Base-by-base conservation (phyloP, 108 stramenopile genomes). In the Skeletonema potamos region DNA sequence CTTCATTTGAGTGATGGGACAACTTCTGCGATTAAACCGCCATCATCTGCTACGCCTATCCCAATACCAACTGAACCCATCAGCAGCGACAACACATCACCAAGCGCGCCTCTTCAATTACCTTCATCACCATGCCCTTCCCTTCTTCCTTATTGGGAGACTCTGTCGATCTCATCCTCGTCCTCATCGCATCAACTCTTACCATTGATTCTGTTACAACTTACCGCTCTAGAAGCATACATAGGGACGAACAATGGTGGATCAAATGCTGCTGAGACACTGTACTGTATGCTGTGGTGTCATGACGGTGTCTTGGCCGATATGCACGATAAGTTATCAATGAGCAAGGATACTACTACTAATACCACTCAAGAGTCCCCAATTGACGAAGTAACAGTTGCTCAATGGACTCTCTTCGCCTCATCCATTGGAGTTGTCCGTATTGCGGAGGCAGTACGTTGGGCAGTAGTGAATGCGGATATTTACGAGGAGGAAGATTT, bases 401-500 rank as follows among this genome's bases (percentile, higher is more conserved):
- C 88, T 10, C 87, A 88, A 74, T 74, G 80, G 57, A 58, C 74
- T 11, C 86, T 94, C 3, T 92, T 75, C 73, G 87, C 88, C 32
- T 79, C 81, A 18, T 73, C 82, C n/a, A 62, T 86, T 18, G 80
- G 74, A n/a, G 33, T 85, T 17, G 61, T 95, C 26, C 74, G 93
- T 30, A 72, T 94, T 12, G 83, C 88, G 4, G 89, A 94, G 39
- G 27, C 88, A 20, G 72, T 91, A 5, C 82, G 88, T 39, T 72
- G 54, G 17, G 85, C 86, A n/a, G 85, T 94, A 4, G 59, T 92
- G 11, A 83, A 87, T 70, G 97, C 93, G 11, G 96, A 97, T 75
- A 95, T 97, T 66, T 96, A 92, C 68, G 96, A 97, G 58, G 97
- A 97, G 70, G 97, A 97, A 74, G 95, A 97, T 79, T 97, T 96